Evolutionary conservation across 176 grass and related monocot genomes (phyloP).

Genomic region (Lolium perenne): DNA sequence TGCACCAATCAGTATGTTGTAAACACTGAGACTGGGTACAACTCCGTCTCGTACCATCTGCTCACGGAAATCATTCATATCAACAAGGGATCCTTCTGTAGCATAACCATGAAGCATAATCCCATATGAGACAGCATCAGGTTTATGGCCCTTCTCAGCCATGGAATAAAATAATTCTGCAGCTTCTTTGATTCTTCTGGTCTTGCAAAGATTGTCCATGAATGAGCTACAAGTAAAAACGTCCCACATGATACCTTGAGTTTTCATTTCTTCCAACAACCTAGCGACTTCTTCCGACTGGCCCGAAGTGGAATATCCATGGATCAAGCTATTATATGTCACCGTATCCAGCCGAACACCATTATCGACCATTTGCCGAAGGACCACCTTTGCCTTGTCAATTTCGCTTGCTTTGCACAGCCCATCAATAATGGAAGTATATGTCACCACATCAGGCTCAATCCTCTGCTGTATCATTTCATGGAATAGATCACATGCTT

Average conservation of each 20-base stretch:
- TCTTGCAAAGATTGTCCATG: slow-evolving; percentile 28
- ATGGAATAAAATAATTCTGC: neutral
- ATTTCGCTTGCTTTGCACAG: neutral
- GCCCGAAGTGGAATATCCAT: slow-evolving; percentile 6
- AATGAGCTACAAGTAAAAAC: neutral
- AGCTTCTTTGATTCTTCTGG: slow-evolving; percentile 15
- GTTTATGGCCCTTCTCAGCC: neutral
- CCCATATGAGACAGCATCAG: neutral
- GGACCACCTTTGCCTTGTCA: neutral
- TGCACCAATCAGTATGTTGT: too few species aligned
- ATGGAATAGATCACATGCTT: neutral
- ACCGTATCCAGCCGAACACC: neutral
- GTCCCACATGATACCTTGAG: neutral
- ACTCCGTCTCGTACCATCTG: too few species aligned
- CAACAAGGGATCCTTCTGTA: neutral
- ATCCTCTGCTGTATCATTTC: neutral
- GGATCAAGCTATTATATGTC: slow-evolving; percentile 30
- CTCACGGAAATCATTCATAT: neutral
- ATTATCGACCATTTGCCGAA: neutral
- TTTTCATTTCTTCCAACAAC: slow-evolving; percentile 42
- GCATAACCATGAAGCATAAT: neutral
- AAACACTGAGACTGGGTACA: too few species aligned
- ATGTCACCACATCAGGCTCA: neutral
- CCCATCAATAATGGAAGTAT: neutral
- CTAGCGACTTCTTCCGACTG: neutral